Conservation (phyloP, 345 rosid species). For the Diplotaxis tenuifolia region DNA sequence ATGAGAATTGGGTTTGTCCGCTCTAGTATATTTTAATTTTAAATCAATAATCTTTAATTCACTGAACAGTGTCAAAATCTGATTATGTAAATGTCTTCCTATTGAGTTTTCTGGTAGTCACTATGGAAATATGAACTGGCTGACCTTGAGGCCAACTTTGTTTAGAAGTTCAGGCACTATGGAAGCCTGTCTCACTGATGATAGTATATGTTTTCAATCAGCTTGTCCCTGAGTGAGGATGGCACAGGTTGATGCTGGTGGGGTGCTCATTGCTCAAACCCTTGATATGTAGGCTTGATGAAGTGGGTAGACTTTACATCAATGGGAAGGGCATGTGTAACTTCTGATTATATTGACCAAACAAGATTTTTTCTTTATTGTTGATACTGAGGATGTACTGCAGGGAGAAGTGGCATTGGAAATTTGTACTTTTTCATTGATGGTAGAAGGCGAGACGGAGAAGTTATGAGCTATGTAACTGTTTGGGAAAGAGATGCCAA, state of each 20-base stretch:
- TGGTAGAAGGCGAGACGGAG: slow-evolving; percentile 59
- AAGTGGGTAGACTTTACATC: slow-evolving; percentile 66
- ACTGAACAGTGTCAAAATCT: too few relatives aligned
- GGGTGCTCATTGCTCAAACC: too few relatives aligned
- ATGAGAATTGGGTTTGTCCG: too few relatives aligned
- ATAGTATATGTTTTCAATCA: slow-evolving; percentile 47
- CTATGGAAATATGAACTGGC: too few relatives aligned
- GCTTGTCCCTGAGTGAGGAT: slow-evolving; percentile 76
- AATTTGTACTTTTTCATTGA: slow-evolving; percentile 50
- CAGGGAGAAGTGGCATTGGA: slow-evolving; percentile 56
- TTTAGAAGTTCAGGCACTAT: slow-evolving; percentile 43
- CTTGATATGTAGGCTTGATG: slow-evolving; percentile 81
- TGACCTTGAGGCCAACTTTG: too few relatives aligned
- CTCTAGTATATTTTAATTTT: too few relatives aligned
- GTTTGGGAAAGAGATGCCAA: slow-evolving; percentile 95
- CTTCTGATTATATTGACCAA: slow-evolving; percentile 83
- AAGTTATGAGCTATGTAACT: slow-evolving; percentile 55
- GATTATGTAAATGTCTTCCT: too few relatives aligned
- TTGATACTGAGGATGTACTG: slow-evolving; percentile 68
- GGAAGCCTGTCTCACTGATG: slow-evolving; percentile 43
- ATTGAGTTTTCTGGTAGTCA: too few relatives aligned
- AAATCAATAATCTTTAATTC: too few relatives aligned
- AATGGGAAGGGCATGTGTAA: slow-evolving; percentile 66
- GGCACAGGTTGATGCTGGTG: slow-evolving; percentile 47
- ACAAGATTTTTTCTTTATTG: slow-evolving; percentile 80